Base-by-base conservation (phyloP, 768 basidiomycete genomes). In the Lactarius deliciosus region DNA sequence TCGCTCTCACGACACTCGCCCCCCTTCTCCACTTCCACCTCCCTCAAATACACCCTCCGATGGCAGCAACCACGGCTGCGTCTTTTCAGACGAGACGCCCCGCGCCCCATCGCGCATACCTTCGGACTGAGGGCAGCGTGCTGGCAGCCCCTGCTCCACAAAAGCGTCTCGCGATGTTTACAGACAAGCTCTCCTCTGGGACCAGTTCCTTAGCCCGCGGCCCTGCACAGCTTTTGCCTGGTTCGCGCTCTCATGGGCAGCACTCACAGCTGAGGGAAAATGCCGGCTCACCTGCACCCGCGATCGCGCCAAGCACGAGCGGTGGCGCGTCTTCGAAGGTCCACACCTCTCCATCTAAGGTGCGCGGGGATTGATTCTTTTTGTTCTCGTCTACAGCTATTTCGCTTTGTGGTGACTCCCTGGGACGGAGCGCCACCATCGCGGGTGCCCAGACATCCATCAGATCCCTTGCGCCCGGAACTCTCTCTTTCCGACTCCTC, bases 301-400 rank as follows among this genome's bases (percentile, higher is more conserved):
- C 59, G 20, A 74, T 75, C 70, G 68, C 74, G 5, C 45, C 72
- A 5, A 40, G 71, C 22, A 68, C 62, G 16, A 68, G 66, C 7
- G 36, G 62, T 16, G 66, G 57, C 11, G 73, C 70, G 1, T 76
- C 77, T 2, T 74, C 75, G 36, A 77, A 77, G 72, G 75, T 77
- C 64, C 64, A 73, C 65, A 40, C 64, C 6, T 64, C 66, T 57
- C 66, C 59, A 30, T 70, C 67, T 8, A 64, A 66, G 61, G 69
- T 63, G 36, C 62, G 62, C 32, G 25, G 22, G 47, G 47, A 1
- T 13, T 55, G 5, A 6, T 53, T n/a, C 38, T 1, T 55, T 30
- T 20, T 16, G 8, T 41, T 18, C 18, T 36, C 15, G 16, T n/a
- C 16, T 30, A n/a, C 54, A 28, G 8, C 28, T 50, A 25, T n/a